Conservation (phyloP, 2,329 filamentous ascomycete genomes). For the Diaporthe velutina region DNA sequence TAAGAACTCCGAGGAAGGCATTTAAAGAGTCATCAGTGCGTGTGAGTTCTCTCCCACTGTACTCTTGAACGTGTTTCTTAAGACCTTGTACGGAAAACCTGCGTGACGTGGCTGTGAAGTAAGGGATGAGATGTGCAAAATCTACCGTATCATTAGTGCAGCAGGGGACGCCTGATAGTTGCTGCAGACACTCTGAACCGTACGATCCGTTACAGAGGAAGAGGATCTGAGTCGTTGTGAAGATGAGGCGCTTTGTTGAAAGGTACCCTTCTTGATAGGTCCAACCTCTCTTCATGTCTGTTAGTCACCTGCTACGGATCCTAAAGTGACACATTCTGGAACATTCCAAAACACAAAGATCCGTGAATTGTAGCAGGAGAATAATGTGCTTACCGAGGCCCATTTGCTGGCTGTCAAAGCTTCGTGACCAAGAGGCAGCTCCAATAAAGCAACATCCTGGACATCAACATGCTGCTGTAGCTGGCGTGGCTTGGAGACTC, state of each 20-base stretch:
- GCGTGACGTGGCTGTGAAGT: background rate
- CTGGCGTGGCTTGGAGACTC: background rate
- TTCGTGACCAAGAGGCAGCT: background rate
- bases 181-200: background rate
- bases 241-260: conserved; percentile 36
- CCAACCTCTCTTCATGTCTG: too few species aligned
- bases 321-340: too few species aligned
- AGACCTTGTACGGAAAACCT: background rate
- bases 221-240: conserved; percentile 8
- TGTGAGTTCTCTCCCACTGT: background rate
- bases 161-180: background rate
- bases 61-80: background rate
- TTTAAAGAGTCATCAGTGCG: background rate
- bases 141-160: rapidly evolving
- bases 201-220: conserved; percentile 34
- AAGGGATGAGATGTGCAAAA: background rate
- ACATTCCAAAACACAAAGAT: too few species aligned
- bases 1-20: background rate
- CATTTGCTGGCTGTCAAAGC: conserved; percentile 14
- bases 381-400: too few species aligned
- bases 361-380: too few species aligned
- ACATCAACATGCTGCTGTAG: background rate
- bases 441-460: background rate
- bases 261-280: conserved; percentile 41
- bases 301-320: too few species aligned